Percentiles rank a stretch among this genome's conserved stretches.
Conservation (phyloP, 805 yeast species). For the Hanseniaspora pseudoguilliermondii region DNA sequence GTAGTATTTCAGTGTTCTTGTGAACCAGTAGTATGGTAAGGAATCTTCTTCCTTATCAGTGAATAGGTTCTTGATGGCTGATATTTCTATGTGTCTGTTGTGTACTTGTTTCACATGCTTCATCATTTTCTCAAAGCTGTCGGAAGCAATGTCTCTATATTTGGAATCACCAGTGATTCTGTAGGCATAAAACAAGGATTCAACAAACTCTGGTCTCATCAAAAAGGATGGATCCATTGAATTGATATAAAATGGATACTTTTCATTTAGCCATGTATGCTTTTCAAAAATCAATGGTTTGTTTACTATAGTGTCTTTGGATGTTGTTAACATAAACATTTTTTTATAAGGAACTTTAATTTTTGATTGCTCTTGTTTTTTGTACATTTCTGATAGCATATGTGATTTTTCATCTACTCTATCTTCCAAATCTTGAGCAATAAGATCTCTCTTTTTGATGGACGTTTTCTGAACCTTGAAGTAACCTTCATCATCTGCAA, state of each 20-base stretch:
- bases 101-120: slow-evolving; percentile 25
- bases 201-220: slow-evolving; percentile 51
- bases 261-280: slow-evolving; percentile 20
- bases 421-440: not conserved
- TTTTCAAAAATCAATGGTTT: not conserved
- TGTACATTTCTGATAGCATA: not conserved
- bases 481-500: not conserved
- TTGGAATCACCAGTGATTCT: slow-evolving; percentile 46
- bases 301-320: not conserved
- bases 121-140: slow-evolving; percentile 32
- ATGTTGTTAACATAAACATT: not conserved
- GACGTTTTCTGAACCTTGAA: not conserved
- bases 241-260: slow-evolving; percentile 27
- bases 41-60: slow-evolving; percentile 25
- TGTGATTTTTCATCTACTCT: not conserved
- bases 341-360: not conserved
- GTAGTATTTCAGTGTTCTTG: slow-evolving; percentile 47
- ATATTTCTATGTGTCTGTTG: slow-evolving; percentile 32
- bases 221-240: slow-evolving; percentile 29
- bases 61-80: slow-evolving; percentile 21
- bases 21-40: slow-evolving; percentile 42
- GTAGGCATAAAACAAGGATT: slow-evolving; percentile 46
- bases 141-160: slow-evolving; percentile 47
- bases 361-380: not conserved
- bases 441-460: slow-evolving; percentile 8